Evolutionary conservation across 768 basidiomycete species (phyloP).

Genomic region (Mycena belliarum): DNA sequence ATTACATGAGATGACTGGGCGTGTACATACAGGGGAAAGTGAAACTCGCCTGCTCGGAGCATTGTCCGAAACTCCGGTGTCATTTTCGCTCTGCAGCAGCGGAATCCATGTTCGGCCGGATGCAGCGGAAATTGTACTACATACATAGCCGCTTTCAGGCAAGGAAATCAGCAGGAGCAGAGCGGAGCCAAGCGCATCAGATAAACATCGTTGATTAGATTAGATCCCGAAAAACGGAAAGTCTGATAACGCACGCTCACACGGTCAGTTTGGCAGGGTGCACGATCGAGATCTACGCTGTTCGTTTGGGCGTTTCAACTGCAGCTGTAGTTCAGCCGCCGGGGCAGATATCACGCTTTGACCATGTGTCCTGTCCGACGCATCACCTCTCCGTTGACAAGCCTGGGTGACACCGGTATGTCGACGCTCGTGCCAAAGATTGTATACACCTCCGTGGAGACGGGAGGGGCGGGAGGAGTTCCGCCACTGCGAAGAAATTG

Average conservation of each 20-base stretch:
- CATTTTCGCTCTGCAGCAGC: too few relatives aligned
- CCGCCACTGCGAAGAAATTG: too few relatives aligned
- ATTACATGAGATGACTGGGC: too few relatives aligned
- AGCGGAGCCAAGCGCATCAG: not conserved
- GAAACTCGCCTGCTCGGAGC: too few relatives aligned
- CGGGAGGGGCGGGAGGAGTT: not conserved
- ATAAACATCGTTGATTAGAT: constrained; percentile 14
- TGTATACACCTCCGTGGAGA: not conserved
- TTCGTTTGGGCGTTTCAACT: not conserved
- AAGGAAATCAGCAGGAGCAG: too few relatives aligned
- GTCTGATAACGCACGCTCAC: constrained; percentile 5
- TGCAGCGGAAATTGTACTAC: too few relatives aligned
- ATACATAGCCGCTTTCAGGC: too few relatives aligned
- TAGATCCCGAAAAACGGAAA: constrained; percentile 9
- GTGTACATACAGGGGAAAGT: too few relatives aligned
- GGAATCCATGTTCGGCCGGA: too few relatives aligned
- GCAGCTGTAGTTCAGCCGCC: not conserved
- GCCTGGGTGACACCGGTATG: not conserved
- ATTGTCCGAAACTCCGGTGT: too few relatives aligned
- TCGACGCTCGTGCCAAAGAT: not conserved
- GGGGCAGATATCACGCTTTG: not conserved
- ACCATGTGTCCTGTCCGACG: not conserved
- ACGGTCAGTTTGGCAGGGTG: constrained; percentile 1
- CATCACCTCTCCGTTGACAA: too few relatives aligned
- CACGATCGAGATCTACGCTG: not conserved